Percentiles rank a stretch among this genome's conserved stretches.
phyloP scores from a whole-genome alignment of 2,329 filamentous ascomycete species.

The Dactylonectria macrodidyma region DNA sequence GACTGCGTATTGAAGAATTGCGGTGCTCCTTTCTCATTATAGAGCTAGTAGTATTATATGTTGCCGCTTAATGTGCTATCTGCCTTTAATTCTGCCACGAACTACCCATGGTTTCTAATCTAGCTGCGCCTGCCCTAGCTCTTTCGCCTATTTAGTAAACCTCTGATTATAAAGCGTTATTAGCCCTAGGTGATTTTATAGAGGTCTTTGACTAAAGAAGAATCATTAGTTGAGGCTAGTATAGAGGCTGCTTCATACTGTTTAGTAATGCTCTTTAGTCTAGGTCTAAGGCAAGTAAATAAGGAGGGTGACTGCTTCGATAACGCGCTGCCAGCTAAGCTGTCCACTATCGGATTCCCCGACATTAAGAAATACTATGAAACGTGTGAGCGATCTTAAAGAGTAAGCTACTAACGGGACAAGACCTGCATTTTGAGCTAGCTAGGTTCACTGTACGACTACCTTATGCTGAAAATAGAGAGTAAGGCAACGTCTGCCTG shows the following conservation, averaged over 20 bases:
- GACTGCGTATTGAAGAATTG: too few species aligned
- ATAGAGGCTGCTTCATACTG: background rate
- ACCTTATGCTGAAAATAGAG: background rate
- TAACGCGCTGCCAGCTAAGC: background rate
- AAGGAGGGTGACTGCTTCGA: background rate
- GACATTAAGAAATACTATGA: too few species aligned
- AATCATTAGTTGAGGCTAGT: constrained; percentile 3
- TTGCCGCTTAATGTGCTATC: too few species aligned
- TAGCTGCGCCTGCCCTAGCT: constrained; percentile 27
- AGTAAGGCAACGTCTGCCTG: background rate
- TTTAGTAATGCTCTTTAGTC: background rate
- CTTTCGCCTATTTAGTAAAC: constrained; percentile 24
- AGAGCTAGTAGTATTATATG: constrained; percentile 30
- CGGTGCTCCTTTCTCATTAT: constrained; percentile 21
- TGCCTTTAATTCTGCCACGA: constrained; percentile 30
- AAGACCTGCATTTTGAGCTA: constrained; percentile 1
- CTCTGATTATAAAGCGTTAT: background rate
- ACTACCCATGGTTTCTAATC: constrained; percentile 29
- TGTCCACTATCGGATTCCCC: background rate
- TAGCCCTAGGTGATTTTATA: background rate
- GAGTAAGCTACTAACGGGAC: background rate
- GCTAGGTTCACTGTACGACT: constrained; percentile 3
- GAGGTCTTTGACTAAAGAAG: background rate
- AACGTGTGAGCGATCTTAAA: background rate
- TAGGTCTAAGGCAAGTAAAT: background rate